These are phyloP conservation scores for Syzygium syzygioides DNA, from an alignment of 441 rosid species.

Conservation along the genomic window DNA sequence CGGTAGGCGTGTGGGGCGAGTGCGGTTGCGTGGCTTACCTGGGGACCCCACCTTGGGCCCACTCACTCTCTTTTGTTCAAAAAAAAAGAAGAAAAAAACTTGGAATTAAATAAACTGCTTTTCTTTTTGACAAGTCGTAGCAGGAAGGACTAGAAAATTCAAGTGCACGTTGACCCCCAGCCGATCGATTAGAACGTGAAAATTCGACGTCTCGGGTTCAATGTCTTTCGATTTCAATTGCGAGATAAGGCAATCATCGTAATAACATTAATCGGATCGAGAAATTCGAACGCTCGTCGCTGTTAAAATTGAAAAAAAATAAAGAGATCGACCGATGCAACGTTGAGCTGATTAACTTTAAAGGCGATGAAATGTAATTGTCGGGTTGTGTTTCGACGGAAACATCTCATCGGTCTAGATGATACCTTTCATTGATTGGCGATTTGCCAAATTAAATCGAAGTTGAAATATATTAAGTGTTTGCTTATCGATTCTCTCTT, in stretches of 20 bases:
- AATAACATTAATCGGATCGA: neutral
- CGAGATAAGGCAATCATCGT: neutral
- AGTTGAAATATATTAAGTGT: too few relatives aligned
- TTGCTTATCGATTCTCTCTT: neutral
- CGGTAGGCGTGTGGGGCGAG: neutral
- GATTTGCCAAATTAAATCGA: neutral
- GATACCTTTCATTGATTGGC: neutral
- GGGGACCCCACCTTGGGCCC: neutral
- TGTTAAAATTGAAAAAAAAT: neutral
- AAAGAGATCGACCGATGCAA: fast-evolving
- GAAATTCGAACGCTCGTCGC: fast-evolving
- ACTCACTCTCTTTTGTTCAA: neutral
- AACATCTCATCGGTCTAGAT: neutral
- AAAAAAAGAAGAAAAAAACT: neutral
- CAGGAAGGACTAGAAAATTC: neutral
- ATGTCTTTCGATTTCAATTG: neutral
- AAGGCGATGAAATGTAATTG: fast-evolving
- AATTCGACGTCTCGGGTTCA: neutral
- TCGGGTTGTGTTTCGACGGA: neutral
- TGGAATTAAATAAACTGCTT: neutral
- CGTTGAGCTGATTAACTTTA: neutral
- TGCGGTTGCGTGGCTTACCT: neutral
- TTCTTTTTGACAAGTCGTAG: neutral
- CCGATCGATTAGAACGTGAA: neutral
- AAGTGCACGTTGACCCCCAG: neutral